A percentile compares a stretch with the other conserved stretches of the same genome.
phyloP scores from a whole-genome alignment of 2,329 filamentous ascomycete species.

The Blastomyces gilchristii region DNA sequence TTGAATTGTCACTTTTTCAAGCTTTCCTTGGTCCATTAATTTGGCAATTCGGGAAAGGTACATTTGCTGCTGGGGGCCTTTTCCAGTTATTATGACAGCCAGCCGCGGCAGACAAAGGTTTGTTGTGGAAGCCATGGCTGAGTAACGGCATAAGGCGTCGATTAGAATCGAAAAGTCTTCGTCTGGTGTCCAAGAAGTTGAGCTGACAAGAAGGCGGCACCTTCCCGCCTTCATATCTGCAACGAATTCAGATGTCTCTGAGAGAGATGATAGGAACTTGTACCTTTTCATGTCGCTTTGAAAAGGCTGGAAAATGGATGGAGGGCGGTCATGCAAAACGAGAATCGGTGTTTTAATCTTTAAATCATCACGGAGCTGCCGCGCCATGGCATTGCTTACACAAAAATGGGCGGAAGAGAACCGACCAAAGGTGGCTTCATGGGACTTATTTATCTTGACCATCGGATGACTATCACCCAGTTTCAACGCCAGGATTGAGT shows the following conservation, averaged over 20 bases:
- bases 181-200: slow-evolving; percentile 94
- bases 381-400: slow-evolving; percentile 81
- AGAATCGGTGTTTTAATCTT: slow-evolving; percentile 54
- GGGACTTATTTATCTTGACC: slow-evolving; percentile 64
- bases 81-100: slow-evolving; percentile 88
- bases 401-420: slow-evolving; percentile 66
- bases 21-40: slow-evolving; percentile 51
- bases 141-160: slow-evolving; percentile 68
- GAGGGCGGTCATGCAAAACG: slow-evolving; percentile 77
- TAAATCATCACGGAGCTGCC: slow-evolving; percentile 59
- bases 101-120: slow-evolving; percentile 50
- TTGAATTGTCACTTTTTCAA: slow-evolving; percentile 59
- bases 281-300: slow-evolving; percentile 42
- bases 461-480: slow-evolving; percentile 57
- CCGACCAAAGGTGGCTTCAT: slow-evolving; percentile 63
- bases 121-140: slow-evolving; percentile 40
- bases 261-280: slow-evolving; percentile 54
- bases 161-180: slow-evolving; percentile 89
- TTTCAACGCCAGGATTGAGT: slow-evolving; percentile 71
- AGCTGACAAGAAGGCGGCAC: slow-evolving; percentile 69
- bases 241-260: slow-evolving; percentile 53
- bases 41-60: slow-evolving; percentile 58
- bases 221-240: slow-evolving; percentile 48
- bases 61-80: slow-evolving; percentile 69
- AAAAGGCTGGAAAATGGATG: slow-evolving; percentile 65